phyloP scores from a whole-genome alignment of 2,329 filamentous ascomycete species.

The Fusarium redolens region DNA sequence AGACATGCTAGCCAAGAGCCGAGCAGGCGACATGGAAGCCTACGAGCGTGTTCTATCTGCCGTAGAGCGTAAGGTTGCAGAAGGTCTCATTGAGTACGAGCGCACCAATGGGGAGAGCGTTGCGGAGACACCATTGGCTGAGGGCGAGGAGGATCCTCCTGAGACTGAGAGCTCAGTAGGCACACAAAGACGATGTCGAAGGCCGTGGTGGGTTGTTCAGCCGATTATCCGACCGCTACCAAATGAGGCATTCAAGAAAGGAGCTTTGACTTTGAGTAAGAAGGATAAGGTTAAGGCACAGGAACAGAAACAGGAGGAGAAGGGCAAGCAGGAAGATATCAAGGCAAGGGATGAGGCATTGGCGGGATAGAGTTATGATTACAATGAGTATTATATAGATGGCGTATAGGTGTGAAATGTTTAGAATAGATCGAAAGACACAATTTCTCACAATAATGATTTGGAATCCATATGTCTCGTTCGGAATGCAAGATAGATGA shows the following conservation, averaged over 20 bases:
- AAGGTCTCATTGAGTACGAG: conserved; percentile 77
- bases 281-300: conserved; percentile 65
- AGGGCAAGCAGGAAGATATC: conserved; percentile 40
- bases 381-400: conserved; percentile 24
- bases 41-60: conserved; percentile 82
- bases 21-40: conserved; percentile 76
- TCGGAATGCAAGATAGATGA: rapidly evolving
- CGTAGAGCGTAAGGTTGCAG: conserved; percentile 79
- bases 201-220: conserved; percentile 89
- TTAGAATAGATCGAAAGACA: conserved; percentile 8
- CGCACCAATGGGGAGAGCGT: conserved; percentile 62
- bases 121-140: conserved; percentile 49
- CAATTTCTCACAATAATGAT: neutral
- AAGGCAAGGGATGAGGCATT: conserved; percentile 42
- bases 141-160: conserved; percentile 50
- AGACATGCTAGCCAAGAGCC: conserved; percentile 79
- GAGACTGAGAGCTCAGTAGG: conserved; percentile 71
- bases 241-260: conserved; percentile 86
- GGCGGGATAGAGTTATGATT: conserved; percentile 35
- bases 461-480: neutral
- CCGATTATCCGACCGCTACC: conserved; percentile 88
- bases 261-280: conserved; percentile 78
- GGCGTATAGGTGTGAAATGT: conserved; percentile 13
- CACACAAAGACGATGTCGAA: conserved; percentile 77
- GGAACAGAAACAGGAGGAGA: conserved; percentile 38